A percentile compares a stretch with the other conserved stretches of the same genome.
These are phyloP conservation scores for Flaveria bidentis DNA, from an alignment of 129 eudicot species.

Conservation along the genomic window DNA sequence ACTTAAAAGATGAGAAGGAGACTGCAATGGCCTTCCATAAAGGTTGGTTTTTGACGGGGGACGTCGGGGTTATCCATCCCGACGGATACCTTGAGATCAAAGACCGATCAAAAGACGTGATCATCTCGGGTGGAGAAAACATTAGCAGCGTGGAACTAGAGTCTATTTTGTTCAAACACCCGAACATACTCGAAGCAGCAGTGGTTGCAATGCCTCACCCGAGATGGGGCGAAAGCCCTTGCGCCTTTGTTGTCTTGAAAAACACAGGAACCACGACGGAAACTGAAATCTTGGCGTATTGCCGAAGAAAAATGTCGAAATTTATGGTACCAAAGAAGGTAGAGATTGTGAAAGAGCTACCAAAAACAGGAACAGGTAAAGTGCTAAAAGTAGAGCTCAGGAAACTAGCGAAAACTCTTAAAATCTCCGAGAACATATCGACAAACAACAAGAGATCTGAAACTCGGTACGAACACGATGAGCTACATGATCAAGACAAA, in stretches of 20 bases:
- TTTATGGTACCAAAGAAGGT: conserved; percentile 51
- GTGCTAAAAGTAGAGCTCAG: conserved; percentile 43
- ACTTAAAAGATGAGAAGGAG: conserved; percentile 49
- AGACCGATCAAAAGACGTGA: conserved; percentile 54
- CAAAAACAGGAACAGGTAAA: conserved; percentile 51
- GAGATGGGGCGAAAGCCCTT: conserved; percentile 51
- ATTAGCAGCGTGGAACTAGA: conserved; percentile 60
- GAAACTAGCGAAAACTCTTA: conserved; percentile 34
- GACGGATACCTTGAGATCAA: conserved; percentile 59
- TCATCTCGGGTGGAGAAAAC: conserved; percentile 60
- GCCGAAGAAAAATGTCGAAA: conserved; percentile 39
- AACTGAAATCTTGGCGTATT: conserved; percentile 38
- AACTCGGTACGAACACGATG: not conserved
- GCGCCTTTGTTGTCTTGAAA: conserved; percentile 46
- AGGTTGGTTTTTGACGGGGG: conserved; percentile 54
- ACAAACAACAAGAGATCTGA: not conserved
- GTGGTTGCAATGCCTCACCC: conserved; percentile 60
- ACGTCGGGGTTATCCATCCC: conserved; percentile 50
- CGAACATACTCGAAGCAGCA: conserved; percentile 45
- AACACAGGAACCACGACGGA: conserved; percentile 5
- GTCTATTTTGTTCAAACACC: conserved; percentile 35
- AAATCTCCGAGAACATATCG: conserved; percentile 7
- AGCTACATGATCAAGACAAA: conserved; percentile 5
- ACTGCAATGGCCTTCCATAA: conserved; percentile 36
- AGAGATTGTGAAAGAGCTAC: conserved; percentile 37